Base-by-base conservation (phyloP, 2,329 filamentous ascomycete species). In the Fusarium incarnatum region DNA sequence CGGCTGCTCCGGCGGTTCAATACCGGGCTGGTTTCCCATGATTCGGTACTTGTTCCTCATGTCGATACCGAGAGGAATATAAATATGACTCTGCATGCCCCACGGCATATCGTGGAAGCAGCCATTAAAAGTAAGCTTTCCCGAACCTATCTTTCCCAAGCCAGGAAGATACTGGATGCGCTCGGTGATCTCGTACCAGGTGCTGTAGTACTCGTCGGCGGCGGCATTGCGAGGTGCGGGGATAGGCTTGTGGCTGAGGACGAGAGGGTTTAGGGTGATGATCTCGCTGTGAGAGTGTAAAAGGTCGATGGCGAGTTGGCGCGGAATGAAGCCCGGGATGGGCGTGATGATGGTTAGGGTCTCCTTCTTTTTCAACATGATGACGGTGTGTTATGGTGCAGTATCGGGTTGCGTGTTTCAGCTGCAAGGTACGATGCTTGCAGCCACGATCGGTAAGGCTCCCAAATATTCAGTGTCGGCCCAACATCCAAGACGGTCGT, bases 21-120 rank as follows among this genome's bases (percentile, higher is more conserved):
- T 65, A 27, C 89, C 90, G 0, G 89, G 87, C 78, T 92, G 89
- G 76, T 92, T 92, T 10, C 90, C 90, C 64, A 84, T 86, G 58
- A 92, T 88, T 74, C 87, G 85, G 78, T 91, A 92, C 72, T 87
- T 91, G 80, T 89, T 90, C 68, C 90, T 85, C 77, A 92, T 78
- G 76, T 92, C 90, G 54, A 91, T 84, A 66, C 85, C 86, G 76
- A 91, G 85, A 32, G 90, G 90, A 44, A 88, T 89, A 76, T 92
- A 92, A 55, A 89, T 89, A 80, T 92, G 90, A 12, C 89, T 91
- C 80, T 92, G 90, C 63, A 92, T 80, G 6, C 90, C 90, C 87
- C 89, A 91, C 5, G 90, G 88, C 83, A 91, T 88, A 77, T 92
- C 86, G 75, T 92, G 90, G 77, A 92, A 92, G 75, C 89, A 91